These are phyloP conservation scores for Kwoniella shivajii DNA, from an alignment of 1,284 basidiomycete species.

Conservation along the genomic window DNA sequence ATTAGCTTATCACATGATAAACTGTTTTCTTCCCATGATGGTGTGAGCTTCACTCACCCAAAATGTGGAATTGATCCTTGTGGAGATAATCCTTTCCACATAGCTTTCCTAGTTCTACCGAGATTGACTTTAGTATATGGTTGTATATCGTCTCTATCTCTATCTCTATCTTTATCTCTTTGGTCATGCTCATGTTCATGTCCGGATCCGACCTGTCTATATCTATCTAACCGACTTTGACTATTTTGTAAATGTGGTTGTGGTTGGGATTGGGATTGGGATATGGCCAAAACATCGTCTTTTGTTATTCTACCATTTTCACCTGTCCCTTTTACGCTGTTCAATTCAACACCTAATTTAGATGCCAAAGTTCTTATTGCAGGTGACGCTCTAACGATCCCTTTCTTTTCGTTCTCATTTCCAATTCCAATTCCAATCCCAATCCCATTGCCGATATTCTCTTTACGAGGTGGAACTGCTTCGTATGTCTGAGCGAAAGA, in stretches of 20 bases:
- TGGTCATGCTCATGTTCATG: too few relatives aligned
- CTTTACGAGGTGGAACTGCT: not conserved
- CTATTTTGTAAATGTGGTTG: too few relatives aligned
- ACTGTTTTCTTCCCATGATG: too few relatives aligned
- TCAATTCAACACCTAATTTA: slow-evolving; percentile 37
- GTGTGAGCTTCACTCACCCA: slow-evolving; percentile 57
- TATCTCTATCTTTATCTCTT: not conserved
- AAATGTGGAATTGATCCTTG: slow-evolving; percentile 68
- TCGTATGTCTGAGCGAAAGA: not conserved
- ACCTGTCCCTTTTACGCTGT: slow-evolving; percentile 63
- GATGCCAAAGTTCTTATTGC: slow-evolving; percentile 43
- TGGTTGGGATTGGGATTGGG: not conserved
- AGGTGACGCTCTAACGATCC: slow-evolving; percentile 40
- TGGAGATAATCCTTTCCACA: slow-evolving; percentile 84
- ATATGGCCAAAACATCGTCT: slow-evolving; percentile 59
- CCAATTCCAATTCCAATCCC: not conserved
- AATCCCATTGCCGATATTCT: not conserved
- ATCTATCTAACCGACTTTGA: too few relatives aligned
- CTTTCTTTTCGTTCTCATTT: not conserved
- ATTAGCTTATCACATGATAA: not conserved
- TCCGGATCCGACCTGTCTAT: too few relatives aligned
- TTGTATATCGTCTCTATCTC: slow-evolving; percentile 11
- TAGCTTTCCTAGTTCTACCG: slow-evolving; percentile 74
- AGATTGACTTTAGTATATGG: slow-evolving; percentile 63
- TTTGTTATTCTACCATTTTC: slow-evolving; percentile 65